Base-by-base conservation (phyloP, 192 early-diverging fungal genomes). In the Mortierella antarctica region DNA sequence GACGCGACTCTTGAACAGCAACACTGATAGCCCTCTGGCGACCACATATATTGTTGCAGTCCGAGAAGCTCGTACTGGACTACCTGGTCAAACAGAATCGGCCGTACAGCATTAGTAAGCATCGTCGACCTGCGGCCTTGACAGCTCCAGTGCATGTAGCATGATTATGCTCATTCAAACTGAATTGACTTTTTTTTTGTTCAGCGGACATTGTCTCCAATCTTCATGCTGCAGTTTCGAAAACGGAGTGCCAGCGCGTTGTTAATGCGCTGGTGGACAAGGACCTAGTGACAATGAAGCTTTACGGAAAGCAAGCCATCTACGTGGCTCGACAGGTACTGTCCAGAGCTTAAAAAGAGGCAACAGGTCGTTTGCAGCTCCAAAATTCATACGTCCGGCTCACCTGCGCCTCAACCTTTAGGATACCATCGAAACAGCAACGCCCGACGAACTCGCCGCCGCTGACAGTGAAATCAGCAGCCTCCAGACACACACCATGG, bases 381-480 rank as follows among this genome's bases (percentile, higher is more conserved):
- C 23, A 65, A 18, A 5, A 47, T 17, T 45, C 42, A 47, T 1
- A 62, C 17, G 11, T 23, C 12, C 42, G 7, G 40, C 10, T 66
- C 41, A 23, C 21, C 20, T n/a, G 20, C 60, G 44, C 31, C 3
- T 2, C 20, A 20, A 8, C 17, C 62, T 8, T 42, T 21, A 85
- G 80, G 80, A 86, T 49, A 83, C 81, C 45, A 77, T 84, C 20
- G 83, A 86, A 9, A 64, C 76, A 7, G 59, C 83, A 4, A 75
- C 80, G 0, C 66, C 62, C 4, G 75, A 84, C n/a, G 83, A 86
- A 56, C 54, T 86, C 65, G 72, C 79, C 9, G 84, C 89, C 42
- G 85, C 94, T 81, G 88, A 87, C 31, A 55, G 72, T 6, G 65
- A 88, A 68, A 86, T 93, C 31, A 77, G 84, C 4, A 40, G 60